Base-by-base conservation (phyloP, 805 yeast species). In the Novakomyces olei region DNA sequence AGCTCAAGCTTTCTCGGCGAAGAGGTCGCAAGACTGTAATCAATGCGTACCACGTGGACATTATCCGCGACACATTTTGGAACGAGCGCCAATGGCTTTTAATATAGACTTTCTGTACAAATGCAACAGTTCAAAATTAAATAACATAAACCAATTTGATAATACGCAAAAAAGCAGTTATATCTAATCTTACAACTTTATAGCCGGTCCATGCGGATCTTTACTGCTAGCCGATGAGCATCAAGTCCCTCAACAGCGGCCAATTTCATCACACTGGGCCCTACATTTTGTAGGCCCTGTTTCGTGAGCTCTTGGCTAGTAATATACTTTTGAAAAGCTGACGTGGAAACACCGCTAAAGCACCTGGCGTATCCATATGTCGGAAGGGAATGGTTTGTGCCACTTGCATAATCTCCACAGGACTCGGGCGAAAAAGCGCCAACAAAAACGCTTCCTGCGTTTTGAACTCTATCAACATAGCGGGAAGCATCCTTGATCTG, bases 361-460 rank as follows among this genome's bases (percentile, higher is more conserved):
- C 80, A 91, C 58, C 81, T 74, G 28, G 99, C 96, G 49, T 85
- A 88, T 32, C 99, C 99, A 49, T 88, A 88, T 0, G 99, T 88
- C 37, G 99, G 99, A 45, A 88, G 65, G 0, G 99, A 88, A 58
- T 88, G 99, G 63, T 88, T 88, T 4, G 99, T 88, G 51, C 99
- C 99, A 38, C 83, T 69, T n/a, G 29, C 83, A 58, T 88, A 88
- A 58, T 88, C 99, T 48, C 99, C 99, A 53, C 95, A 83, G 2
- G 92, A 76, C 54, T 88, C 99, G 32, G 99, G 98, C 2, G 94
- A 77, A 53, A 76, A 77, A 3, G 85, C 75, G 29, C 99, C 99
- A 35, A 88, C 95, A 48, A 88, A 88, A 16, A 88, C 88, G 20
- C 92, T 75, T 26, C 99, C 98, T 4, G 99, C 99, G 50, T 88